These are phyloP conservation scores for Populus hybrid DNA, from an alignment of 441 rosid genomes.

Conservation along the genomic window DNA sequence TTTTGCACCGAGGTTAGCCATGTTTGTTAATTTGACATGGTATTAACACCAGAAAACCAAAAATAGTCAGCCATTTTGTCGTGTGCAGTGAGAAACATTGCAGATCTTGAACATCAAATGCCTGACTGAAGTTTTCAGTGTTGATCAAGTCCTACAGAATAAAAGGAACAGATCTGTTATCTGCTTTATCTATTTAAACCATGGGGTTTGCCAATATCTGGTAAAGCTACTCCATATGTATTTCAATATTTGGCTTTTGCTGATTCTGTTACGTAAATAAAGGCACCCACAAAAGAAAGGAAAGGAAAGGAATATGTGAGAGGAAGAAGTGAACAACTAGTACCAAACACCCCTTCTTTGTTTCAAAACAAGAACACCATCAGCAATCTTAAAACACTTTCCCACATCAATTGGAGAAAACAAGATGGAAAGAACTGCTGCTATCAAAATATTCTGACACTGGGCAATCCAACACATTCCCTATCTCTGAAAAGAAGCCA, in stretches of 20 bases:
- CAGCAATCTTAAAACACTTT: slow-evolving; percentile 3
- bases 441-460: slow-evolving; percentile 12
- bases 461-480: slow-evolving; percentile 2
- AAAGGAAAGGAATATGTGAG: not conserved
- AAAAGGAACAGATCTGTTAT: not conserved
- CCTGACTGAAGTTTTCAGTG: not conserved
- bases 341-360: not conserved
- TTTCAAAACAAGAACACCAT: not conserved
- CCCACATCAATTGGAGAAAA: slow-evolving; percentile 2
- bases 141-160: not conserved
- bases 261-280: not conserved
- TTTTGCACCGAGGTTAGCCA: not conserved
- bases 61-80: not conserved
- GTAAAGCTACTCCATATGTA: not conserved
- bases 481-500: not conserved
- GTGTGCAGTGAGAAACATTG: not conserved
- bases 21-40: not conserved
- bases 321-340: not conserved
- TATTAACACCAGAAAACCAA: not conserved
- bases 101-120: not conserved
- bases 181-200: not conserved
- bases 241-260: not conserved
- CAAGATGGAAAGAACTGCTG: slow-evolving; percentile 2
- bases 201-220: not conserved
- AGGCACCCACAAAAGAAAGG: not conserved